phyloP scores from a whole-genome alignment of 495 filamentous ascomycete species.

The Trypethelium eluteriae region DNA sequence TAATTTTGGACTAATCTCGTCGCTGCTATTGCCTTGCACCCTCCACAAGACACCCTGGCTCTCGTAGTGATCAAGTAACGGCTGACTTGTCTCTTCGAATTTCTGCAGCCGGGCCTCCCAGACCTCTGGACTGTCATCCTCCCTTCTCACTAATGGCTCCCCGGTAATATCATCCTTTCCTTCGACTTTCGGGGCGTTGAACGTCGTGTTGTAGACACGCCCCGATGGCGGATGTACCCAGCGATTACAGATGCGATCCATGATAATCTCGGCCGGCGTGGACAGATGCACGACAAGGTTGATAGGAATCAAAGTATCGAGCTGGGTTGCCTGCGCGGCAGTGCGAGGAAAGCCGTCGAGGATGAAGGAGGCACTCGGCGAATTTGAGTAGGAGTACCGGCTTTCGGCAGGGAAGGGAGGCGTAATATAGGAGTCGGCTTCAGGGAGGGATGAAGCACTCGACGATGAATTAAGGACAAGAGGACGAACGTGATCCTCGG shows the following conservation, averaged over 20 bases:
- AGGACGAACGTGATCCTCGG: constrained; percentile 30
- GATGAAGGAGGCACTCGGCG: constrained; percentile 78
- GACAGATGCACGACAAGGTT: constrained; percentile 73
- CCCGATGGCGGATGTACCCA: constrained; percentile 93
- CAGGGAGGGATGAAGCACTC: constrained; percentile 34
- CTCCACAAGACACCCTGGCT: constrained; percentile 79
- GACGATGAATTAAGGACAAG: constrained; percentile 32
- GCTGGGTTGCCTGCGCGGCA: constrained; percentile 61
- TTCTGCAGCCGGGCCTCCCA: constrained; percentile 71
- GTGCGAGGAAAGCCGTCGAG: constrained; percentile 96
- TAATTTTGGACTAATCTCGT: constrained; percentile 87
- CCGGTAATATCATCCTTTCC: constrained; percentile 90
- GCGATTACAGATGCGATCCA: constrained; percentile 78
- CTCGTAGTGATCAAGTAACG: constrained; percentile 82
- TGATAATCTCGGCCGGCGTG: constrained; percentile 67
- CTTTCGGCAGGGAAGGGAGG: constrained; percentile 11
- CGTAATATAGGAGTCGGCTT: constrained; percentile 17
- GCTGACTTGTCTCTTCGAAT: constrained; percentile 79
- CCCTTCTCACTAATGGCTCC: constrained; percentile 70
- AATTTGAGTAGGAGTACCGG: constrained; percentile 46
- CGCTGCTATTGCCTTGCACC: constrained; percentile 76
- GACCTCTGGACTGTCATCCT: constrained; percentile 78
- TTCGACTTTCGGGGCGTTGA: constrained; percentile 71
- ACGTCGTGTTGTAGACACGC: constrained; percentile 86
- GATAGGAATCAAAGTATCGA: constrained; percentile 77